Conservation (phyloP, 495 filamentous ascomycete genomes). For the Penicillium herquei region DNA sequence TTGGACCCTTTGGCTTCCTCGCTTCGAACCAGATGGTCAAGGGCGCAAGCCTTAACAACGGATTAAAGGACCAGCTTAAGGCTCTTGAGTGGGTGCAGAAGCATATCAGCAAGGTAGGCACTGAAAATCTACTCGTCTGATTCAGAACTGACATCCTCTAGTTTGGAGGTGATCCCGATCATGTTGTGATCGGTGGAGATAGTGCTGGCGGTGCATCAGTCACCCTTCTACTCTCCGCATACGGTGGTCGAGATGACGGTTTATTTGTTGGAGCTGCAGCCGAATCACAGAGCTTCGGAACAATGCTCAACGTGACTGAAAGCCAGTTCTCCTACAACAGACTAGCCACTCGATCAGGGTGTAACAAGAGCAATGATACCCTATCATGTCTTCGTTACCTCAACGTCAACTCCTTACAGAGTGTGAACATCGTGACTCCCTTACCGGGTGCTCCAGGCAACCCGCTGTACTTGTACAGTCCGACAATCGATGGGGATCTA, state of each 20-base stretch:
- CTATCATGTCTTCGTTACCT: conserved; percentile 58
- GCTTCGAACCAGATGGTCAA: conserved; percentile 58
- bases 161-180: conserved; percentile 72
- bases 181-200: conserved; percentile 70
- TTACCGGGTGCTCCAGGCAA: conserved; percentile 48
- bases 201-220: conserved; percentile 70
- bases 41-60: conserved; percentile 62
- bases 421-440: conserved; percentile 50
- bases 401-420: conserved; percentile 47
- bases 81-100: conserved; percentile 68
- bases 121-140: background rate
- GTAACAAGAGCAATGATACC: conserved; percentile 43
- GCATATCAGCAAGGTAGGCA: conserved; percentile 53
- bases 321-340: conserved; percentile 66
- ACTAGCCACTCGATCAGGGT: conserved; percentile 57
- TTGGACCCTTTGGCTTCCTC: conserved; percentile 72
- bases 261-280: conserved; percentile 64
- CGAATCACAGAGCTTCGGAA: conserved; percentile 65
- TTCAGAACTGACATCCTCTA: conserved; percentile 14
- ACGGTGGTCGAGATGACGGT: conserved; percentile 51
- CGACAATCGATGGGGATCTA: conserved; percentile 58
- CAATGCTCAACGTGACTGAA: conserved; percentile 56
- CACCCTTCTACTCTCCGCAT: conserved; percentile 64
- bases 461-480: conserved; percentile 60
- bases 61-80: conserved; percentile 67